These are phyloP conservation scores for Nepenthes mirabilis DNA, from an alignment of 148 eudicot species.

Conservation along the genomic window DNA sequence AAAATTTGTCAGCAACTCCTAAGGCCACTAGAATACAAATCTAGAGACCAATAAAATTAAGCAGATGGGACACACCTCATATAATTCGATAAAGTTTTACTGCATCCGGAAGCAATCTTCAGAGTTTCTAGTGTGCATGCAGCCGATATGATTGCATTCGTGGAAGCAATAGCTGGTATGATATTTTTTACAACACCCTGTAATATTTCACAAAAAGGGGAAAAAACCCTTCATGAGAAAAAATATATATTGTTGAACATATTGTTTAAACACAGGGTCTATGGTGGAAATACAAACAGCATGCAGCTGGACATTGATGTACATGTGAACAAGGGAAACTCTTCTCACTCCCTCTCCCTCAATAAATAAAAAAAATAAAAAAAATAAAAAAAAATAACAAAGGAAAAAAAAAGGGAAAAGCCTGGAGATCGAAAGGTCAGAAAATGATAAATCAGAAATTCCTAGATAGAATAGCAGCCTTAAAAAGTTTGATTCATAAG, in stretches of 20 bases:
- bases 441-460: neutral
- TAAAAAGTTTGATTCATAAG: neutral
- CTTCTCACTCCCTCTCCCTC: too few relatives aligned
- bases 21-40: neutral
- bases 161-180: constrained; percentile 97
- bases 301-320: neutral
- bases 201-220: constrained; percentile 6
- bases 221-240: neutral
- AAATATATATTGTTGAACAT: neutral
- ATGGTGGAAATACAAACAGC: neutral
- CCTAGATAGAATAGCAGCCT: neutral
- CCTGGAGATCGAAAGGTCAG: neutral
- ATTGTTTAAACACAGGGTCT: neutral
- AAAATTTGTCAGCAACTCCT: too few relatives aligned
- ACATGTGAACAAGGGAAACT: too few relatives aligned
- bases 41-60: neutral
- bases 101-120: constrained; percentile 88
- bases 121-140: constrained; percentile 88
- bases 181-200: constrained; percentile 99
- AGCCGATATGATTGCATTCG: constrained; percentile 94
- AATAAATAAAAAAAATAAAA: neutral
- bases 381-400: neutral
- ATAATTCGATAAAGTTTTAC: constrained; percentile 83
- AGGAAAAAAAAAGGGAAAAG: too few relatives aligned
- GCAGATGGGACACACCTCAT: constrained; percentile 41